These are phyloP conservation scores for Beauveria pseudobassiana DNA, from an alignment of 2,329 filamentous ascomycete genomes.

Conservation along the genomic window DNA sequence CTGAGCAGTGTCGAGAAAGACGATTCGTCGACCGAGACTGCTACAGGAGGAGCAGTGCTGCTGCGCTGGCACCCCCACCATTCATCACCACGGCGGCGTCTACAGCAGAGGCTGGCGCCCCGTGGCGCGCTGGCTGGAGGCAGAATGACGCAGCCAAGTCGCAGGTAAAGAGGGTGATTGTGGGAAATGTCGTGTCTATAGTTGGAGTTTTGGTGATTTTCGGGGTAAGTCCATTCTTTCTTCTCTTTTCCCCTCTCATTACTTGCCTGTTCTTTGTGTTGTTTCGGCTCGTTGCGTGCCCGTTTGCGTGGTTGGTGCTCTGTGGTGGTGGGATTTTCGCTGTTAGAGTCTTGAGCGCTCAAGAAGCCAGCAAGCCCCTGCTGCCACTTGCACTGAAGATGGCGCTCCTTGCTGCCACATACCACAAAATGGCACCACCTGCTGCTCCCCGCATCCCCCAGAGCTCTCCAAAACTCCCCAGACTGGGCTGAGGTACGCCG, in stretches of 20 bases:
- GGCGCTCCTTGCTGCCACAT: too few species aligned
- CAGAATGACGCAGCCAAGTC: not conserved
- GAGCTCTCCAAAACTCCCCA: not conserved
- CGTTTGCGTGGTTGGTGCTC: too few species aligned
- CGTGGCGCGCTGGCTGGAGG: constrained; percentile 6
- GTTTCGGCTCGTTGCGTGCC: too few species aligned
- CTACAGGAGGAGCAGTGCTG: not conserved
- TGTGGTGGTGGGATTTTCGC: too few species aligned
- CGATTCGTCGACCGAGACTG: not conserved
- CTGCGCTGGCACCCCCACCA: constrained; percentile 5
- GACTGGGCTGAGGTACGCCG: too few species aligned
- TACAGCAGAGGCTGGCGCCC: not conserved
- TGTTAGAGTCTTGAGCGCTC: too few species aligned
- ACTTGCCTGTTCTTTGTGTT: not conserved
- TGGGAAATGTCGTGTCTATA: not conserved
- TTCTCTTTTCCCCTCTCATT: not conserved
- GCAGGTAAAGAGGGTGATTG: not conserved
- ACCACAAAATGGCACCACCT: not conserved
- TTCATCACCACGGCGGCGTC: constrained; percentile 4
- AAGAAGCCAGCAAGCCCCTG: too few species aligned
- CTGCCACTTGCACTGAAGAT: too few species aligned
- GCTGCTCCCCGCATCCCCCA: not conserved
- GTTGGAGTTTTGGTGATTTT: not conserved
- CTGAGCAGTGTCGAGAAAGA: not conserved
- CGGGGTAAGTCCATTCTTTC: not conserved